Evolutionary conservation across 768 basidiomycete genomes (phyloP).

Genomic region (Lentinula raphanica): DNA sequence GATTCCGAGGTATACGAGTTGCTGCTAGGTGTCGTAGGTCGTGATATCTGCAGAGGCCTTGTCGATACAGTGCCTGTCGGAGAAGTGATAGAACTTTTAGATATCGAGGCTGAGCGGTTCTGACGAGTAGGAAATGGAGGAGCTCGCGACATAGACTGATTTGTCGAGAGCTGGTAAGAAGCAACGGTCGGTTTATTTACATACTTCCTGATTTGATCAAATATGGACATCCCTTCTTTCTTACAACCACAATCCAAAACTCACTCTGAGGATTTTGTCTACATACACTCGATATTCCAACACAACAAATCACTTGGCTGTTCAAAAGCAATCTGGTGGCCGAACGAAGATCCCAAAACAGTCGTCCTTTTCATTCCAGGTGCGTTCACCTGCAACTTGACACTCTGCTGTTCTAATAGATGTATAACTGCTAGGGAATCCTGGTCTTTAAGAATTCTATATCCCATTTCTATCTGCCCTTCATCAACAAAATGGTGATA

Average conservation of each 20-base stretch:
- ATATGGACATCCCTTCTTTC: slow-evolving; percentile 5
- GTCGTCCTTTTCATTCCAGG: slow-evolving; percentile 50
- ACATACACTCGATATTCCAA: slow-evolving; percentile 30
- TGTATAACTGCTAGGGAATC: slow-evolving; percentile 38
- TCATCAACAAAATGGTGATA: slow-evolving; percentile 24
- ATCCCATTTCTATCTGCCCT: slow-evolving; percentile 55
- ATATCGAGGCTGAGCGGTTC: slow-evolving; percentile 37
- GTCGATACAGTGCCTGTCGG: slow-evolving; percentile 35
- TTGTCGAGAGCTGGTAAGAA: background rate
- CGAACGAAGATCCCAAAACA: slow-evolving; percentile 22
- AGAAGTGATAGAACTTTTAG: slow-evolving; percentile 32
- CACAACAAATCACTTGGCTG: slow-evolving; percentile 33
- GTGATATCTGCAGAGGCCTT: slow-evolving; percentile 58
- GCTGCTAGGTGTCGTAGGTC: slow-evolving; percentile 50
- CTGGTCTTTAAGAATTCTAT: slow-evolving; percentile 66
- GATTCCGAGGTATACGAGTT: slow-evolving; percentile 17
- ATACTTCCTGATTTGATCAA: background rate
- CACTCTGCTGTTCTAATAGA: background rate
- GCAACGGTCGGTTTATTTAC: background rate
- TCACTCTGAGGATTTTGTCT: slow-evolving; percentile 1
- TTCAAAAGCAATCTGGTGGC: slow-evolving; percentile 54
- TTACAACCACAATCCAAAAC: slow-evolving; percentile 9
- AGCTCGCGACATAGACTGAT: slow-evolving; percentile 47
- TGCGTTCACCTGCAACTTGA: slow-evolving; percentile 7
- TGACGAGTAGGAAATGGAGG: slow-evolving; percentile 55